Evolutionary conservation across 2,329 filamentous ascomycete species (phyloP), one percentile per base, ranked within the genome.

Genomic region (Pyricularia sp.): DNA sequence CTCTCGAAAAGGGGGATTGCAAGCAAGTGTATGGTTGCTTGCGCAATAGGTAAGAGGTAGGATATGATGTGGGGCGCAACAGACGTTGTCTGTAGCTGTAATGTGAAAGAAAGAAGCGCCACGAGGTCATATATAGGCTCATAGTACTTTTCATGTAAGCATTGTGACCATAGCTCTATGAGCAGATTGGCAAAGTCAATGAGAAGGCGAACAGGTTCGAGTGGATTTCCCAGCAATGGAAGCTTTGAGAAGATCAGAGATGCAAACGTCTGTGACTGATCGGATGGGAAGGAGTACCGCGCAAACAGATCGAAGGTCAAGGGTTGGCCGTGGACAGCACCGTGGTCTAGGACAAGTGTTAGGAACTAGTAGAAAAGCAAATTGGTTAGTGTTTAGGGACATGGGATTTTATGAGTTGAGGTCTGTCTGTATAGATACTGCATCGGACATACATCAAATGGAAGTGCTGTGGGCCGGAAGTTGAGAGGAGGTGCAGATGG

Each of bases 291-390:
- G 4, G 78, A 73, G 72, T 86, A 85, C 61, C 83, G 84, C 8
- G 86, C 81, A 19, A 93, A 77, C 1, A 83, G 79, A 69, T 93
- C 89, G 60, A 93, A 83, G 0, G 85, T 87, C 19, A 87, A 80
- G 2, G 85, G 81, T 57, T 83, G 81, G 19, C 80, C 79, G 60
- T 79, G 79, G 0, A 78, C 76, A 19, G 81, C 78, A 9, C 81
- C 81, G 68, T 91, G 86, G 67, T 87, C 84, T 1, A 91, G 77
- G 2, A 90, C 78, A 1, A 86, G 80, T 68, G 85, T 86, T 53
- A 90, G 72, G 66, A 84, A 84, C 82, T 84, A 33, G 19, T 6
- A 26, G 4, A 7, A n/a, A 12, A 62, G 4, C 13, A 6, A 16
- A 16, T 16, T 4, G 5, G 30, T 75, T 65, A 74, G 74, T 68